Evolutionary conservation across 140 eudicot species (phyloP).

Genomic region (Stevia rebaudiana): DNA sequence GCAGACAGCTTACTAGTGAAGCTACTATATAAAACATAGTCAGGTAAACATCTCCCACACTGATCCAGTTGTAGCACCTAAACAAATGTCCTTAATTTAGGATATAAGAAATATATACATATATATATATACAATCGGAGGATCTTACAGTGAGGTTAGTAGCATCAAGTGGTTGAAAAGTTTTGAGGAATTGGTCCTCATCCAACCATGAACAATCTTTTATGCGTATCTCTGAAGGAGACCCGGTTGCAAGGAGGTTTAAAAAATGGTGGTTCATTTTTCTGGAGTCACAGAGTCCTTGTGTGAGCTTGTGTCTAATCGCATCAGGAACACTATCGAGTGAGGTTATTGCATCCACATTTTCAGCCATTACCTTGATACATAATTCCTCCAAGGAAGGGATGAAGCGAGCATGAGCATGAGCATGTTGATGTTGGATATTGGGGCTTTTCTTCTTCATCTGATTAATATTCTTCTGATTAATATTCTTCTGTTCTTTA

Average conservation of each 20-base stretch:
- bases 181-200: constrained; percentile 48
- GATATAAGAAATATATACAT: no score
- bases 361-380: constrained; percentile 43
- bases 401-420: constrained; percentile 6
- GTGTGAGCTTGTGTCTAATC: constrained; percentile 66
- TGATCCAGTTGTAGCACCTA: constrained; percentile 90
- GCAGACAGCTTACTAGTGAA: constrained; percentile 45
- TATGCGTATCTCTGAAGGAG: constrained; percentile 79
- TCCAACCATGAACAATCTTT: constrained; percentile 83
- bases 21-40: constrained; percentile 41
- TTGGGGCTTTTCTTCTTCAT: no score
- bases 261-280: constrained; percentile 61
- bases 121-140: no score
- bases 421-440: no score
- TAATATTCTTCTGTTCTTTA: constrained; percentile 32
- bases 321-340: constrained; percentile 74
- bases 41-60: constrained; percentile 82
- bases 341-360: constrained; percentile 74
- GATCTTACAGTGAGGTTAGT: constrained; percentile 51
- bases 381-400: constrained; percentile 68
- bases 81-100: no score
- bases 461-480: no score
- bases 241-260: constrained; percentile 54
- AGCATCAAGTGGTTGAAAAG: constrained; percentile 40
- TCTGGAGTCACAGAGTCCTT: constrained; percentile 60